phyloP scores from a whole-genome alignment of 148 eudicot genomes.

The Camellia lanceoleosa region DNA sequence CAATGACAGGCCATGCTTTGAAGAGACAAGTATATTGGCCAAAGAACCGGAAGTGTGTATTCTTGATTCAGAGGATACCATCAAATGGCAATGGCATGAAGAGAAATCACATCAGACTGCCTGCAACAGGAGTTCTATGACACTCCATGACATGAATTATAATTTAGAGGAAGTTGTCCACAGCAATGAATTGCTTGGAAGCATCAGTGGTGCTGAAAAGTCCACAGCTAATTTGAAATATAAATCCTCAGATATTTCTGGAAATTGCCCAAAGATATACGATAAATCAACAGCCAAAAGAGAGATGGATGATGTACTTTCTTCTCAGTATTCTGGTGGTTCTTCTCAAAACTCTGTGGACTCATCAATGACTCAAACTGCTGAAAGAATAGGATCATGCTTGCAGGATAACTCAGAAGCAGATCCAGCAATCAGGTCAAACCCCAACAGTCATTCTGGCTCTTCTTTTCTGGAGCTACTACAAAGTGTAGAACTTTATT shows the following conservation, averaged over 20 bases:
- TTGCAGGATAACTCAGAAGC: slow-evolving; percentile 33
- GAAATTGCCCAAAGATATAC: slow-evolving; percentile 20
- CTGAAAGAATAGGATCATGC: slow-evolving; percentile 31
- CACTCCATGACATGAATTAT: slow-evolving; percentile 26
- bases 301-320: slow-evolving; percentile 46
- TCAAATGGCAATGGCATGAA: slow-evolving; percentile 36
- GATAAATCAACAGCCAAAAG: slow-evolving; percentile 27
- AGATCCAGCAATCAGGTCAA: slow-evolving; percentile 29
- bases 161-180: slow-evolving; percentile 39
- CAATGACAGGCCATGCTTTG: slow-evolving; percentile 28
- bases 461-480: slow-evolving; percentile 57
- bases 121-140: slow-evolving; percentile 29
- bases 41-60: slow-evolving; percentile 47
- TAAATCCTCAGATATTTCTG: slow-evolving; percentile 12
- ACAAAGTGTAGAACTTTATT: slow-evolving; percentile 50
- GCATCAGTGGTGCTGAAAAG: slow-evolving; percentile 25
- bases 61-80: slow-evolving; percentile 50
- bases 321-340: slow-evolving; percentile 49
- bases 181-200: slow-evolving; percentile 35
- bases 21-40: slow-evolving; percentile 33
- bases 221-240: slow-evolving; percentile 33
- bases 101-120: slow-evolving; percentile 32
- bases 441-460: slow-evolving; percentile 23
- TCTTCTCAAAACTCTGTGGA: slow-evolving; percentile 58
- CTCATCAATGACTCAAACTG: slow-evolving; percentile 37